Conservation (phyloP, 805 yeast genomes). For the Yamadazyma scolyti region DNA sequence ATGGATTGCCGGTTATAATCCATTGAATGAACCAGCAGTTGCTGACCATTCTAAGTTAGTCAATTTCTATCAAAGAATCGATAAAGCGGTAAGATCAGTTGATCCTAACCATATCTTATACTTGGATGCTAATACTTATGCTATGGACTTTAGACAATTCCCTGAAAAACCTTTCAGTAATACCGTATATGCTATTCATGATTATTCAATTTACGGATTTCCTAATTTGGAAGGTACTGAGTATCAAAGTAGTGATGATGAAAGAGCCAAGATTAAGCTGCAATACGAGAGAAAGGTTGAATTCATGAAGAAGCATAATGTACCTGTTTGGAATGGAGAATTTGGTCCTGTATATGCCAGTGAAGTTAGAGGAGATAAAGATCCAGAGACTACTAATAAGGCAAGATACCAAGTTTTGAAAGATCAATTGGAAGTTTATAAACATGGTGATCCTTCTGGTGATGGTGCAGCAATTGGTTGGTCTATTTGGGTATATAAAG, state of each 20-base stretch:
- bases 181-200: slow-evolving; percentile 50
- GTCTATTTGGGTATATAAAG: slow-evolving; percentile 54
- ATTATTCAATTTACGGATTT: slow-evolving; percentile 44
- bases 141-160: slow-evolving; percentile 48
- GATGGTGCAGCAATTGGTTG: slow-evolving; percentile 43
- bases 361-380: slow-evolving; percentile 37
- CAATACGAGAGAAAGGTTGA: slow-evolving; percentile 44
- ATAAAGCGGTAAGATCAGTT: slow-evolving; percentile 36
- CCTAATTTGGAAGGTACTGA: slow-evolving; percentile 30
- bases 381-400: slow-evolving; percentile 33
- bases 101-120: slow-evolving; percentile 49
- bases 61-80: slow-evolving; percentile 35
- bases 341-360: slow-evolving; percentile 51
- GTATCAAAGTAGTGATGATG: slow-evolving; percentile 33
- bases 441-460: slow-evolving; percentile 46
- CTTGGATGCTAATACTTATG: slow-evolving; percentile 50
- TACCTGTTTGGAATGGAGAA: slow-evolving; percentile 55
- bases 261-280: slow-evolving; percentile 29
- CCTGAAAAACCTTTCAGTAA: slow-evolving; percentile 41
- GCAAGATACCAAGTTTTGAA: slow-evolving; percentile 40
- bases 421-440: slow-evolving; percentile 44
- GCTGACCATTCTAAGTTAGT: slow-evolving; percentile 39
- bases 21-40: slow-evolving; percentile 51
- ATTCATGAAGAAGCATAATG: slow-evolving; percentile 34
- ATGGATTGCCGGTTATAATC: slow-evolving; percentile 55